Percentiles rank a stretch among this genome's conserved stretches.
Conservation (phyloP, 2,329 filamentous ascomycete species). For the Pochonia chlamydosporia region DNA sequence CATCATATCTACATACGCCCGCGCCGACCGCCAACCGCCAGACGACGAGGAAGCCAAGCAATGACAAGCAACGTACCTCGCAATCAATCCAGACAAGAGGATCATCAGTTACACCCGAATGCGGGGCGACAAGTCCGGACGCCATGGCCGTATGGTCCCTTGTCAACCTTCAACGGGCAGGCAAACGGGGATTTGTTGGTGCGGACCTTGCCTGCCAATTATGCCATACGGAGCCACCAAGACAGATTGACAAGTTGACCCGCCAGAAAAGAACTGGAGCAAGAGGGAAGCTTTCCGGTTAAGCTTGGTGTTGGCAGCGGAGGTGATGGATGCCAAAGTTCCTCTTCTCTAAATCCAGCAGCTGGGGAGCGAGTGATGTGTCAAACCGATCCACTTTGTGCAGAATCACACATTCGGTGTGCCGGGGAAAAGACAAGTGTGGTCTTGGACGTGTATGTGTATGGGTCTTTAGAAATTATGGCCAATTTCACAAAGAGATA, state of each 20-base stretch:
- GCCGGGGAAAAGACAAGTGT: too few relatives aligned
- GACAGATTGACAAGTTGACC: neutral
- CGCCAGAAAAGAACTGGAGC: neutral
- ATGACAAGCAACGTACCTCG: slow-evolving; percentile 31
- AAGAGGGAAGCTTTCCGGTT: neutral
- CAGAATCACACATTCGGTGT: too few relatives aligned
- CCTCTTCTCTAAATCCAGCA: too few relatives aligned
- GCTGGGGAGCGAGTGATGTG: neutral
- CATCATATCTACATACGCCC: too few relatives aligned
- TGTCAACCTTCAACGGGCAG: neutral
- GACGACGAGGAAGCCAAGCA: too few relatives aligned
- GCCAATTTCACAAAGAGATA: too few relatives aligned
- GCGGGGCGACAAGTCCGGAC: neutral
- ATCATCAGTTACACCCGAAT: slow-evolving; percentile 30
- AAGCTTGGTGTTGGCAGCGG: neutral
- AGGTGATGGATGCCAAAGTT: too few relatives aligned
- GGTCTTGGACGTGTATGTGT: too few relatives aligned
- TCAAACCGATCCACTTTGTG: neutral
- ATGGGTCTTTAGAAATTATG: too few relatives aligned
- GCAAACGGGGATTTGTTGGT: neutral
- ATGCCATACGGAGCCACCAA: neutral
- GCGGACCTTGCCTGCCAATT: neutral
- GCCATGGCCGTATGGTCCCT: neutral
- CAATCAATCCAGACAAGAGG: slow-evolving; percentile 83
- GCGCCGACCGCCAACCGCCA: too few relatives aligned